These are phyloP conservation scores for Emergomyces orientalis DNA, from an alignment of 2,329 filamentous ascomycete species.

Conservation along the genomic window DNA sequence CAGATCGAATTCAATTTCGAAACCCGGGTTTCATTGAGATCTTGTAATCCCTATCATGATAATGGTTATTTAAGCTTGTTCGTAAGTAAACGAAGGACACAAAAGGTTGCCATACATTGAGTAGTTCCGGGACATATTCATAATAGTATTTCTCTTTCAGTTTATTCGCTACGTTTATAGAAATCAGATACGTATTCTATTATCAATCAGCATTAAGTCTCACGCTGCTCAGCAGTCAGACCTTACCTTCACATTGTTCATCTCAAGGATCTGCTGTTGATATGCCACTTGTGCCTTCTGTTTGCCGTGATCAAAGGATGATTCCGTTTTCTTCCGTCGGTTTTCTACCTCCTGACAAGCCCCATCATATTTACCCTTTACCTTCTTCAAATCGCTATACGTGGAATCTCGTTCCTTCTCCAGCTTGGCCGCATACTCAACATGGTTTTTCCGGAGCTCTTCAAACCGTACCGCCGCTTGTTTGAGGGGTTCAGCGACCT, in stretches of 20 bases:
- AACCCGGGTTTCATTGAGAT: slow-evolving; percentile 82
- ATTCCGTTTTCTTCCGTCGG: slow-evolving; percentile 87
- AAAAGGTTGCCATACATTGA: slow-evolving; percentile 55
- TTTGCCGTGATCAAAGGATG: slow-evolving; percentile 77
- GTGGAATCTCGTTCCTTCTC: slow-evolving; percentile 79
- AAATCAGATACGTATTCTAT: slow-evolving; percentile 87
- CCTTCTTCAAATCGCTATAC: slow-evolving; percentile 78
- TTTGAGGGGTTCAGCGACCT: slow-evolving; percentile 81
- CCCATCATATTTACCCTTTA: slow-evolving; percentile 85
- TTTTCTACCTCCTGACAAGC: slow-evolving; percentile 92
- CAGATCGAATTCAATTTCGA: slow-evolving; percentile 77
- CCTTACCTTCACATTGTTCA: slow-evolving; percentile 77
- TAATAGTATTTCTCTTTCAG: slow-evolving; percentile 97
- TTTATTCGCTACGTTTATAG: slow-evolving; percentile 94
- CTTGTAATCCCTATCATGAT: slow-evolving; percentile 58
- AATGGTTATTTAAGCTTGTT: neutral
- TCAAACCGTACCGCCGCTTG: slow-evolving; percentile 67
- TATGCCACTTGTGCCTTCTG: slow-evolving; percentile 83
- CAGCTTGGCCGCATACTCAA: slow-evolving; percentile 78
- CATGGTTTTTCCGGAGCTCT: slow-evolving; percentile 82
- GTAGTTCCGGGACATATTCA: slow-evolving; percentile 86
- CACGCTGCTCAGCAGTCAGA: too few species aligned
- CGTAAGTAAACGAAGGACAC: neutral
- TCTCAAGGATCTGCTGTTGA: slow-evolving; percentile 83
- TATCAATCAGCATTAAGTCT: slow-evolving; percentile 20